Evolutionary conservation across 192 early-diverging fungal species (phyloP).

Genomic region (Podila epigama): DNA sequence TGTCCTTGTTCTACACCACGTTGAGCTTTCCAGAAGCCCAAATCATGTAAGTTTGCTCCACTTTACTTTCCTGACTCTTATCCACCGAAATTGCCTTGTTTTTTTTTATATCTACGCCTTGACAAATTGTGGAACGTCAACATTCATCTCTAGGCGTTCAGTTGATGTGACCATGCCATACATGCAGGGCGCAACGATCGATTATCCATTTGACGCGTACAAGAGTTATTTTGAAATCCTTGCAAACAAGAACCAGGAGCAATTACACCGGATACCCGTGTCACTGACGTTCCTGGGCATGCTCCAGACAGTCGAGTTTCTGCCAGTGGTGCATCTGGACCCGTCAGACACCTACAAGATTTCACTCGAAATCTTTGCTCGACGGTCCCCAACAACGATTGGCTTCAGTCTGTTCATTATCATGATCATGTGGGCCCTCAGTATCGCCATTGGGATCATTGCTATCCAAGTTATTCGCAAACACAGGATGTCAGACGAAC

Average conservation of each 20-base stretch:
- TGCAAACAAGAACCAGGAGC: conserved; percentile 47
- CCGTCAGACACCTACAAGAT: conserved; percentile 41
- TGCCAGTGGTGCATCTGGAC: conserved; percentile 25
- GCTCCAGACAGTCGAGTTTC: conserved; percentile 53
- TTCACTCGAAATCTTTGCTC: conserved; percentile 49
- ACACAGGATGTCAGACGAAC: conserved; percentile 50
- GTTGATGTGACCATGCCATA: conserved; percentile 48
- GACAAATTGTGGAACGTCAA: background rate
- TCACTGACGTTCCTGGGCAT: conserved; percentile 52
- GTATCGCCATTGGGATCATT: conserved; percentile 53
- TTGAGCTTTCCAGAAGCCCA: conserved; percentile 36
- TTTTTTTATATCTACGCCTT: background rate
- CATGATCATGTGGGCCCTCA: conserved; percentile 58
- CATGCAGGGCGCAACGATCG: conserved; percentile 49
- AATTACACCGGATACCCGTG: conserved; percentile 50
- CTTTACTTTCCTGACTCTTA: background rate
- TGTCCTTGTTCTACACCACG: conserved; percentile 40
- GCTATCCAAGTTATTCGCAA: conserved; percentile 52
- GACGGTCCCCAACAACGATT: conserved; percentile 54
- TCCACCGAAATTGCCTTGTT: background rate
- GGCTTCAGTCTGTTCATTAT: conserved; percentile 57
- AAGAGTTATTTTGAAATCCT: conserved; percentile 54
- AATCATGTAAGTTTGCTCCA: conserved; percentile 50
- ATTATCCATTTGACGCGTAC: conserved; percentile 59
- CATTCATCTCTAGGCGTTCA: conserved; percentile 13